These are phyloP conservation scores for Candida smagusa DNA, from an alignment of 1,139 yeast genomes.

Conservation along the genomic window DNA sequence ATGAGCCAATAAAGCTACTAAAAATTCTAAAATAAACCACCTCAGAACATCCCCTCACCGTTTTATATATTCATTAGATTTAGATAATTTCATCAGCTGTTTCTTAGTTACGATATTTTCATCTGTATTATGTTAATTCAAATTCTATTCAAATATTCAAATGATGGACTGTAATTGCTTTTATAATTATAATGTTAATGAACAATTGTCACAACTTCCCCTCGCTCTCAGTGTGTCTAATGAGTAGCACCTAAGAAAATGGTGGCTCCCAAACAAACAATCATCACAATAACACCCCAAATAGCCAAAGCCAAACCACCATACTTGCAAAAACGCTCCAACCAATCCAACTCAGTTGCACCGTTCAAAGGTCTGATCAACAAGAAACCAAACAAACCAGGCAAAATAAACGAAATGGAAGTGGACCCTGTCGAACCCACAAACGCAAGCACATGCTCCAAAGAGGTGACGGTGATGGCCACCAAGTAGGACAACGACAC, in stretches of 20 bases:
- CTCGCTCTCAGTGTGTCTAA: constrained; percentile 9
- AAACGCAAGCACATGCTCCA: constrained; percentile 83
- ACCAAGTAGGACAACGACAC: constrained; percentile 62
- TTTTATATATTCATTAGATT: no score
- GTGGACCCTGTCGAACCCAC: constrained; percentile 97
- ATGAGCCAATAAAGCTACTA: no score
- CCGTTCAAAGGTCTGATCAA: constrained; percentile 49
- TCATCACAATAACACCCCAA: constrained; percentile 82
- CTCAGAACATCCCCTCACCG: no score
- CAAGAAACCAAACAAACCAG: constrained; percentile 83
- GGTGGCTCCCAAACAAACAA: constrained; percentile 75
- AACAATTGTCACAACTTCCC: no score
- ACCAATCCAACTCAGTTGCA: constrained; percentile 31
- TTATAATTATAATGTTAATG: no score
- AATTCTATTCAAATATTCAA: not conserved
- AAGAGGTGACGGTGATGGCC: constrained; percentile 74
- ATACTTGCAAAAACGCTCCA: constrained; percentile 46
- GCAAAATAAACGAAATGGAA: constrained; percentile 86
- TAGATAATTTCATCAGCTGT: no score
- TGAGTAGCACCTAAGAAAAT: constrained; percentile 59
- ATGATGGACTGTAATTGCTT: not conserved
- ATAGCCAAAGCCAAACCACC: constrained; percentile 58
- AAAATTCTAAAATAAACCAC: no score
- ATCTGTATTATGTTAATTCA: not conserved
- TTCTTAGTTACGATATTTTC: no score